Percentiles rank a stretch among this genome's conserved stretches.
phyloP scores from a whole-genome alignment of 2,329 filamentous ascomycete species.

The Phyllosticta ampelicida region DNA sequence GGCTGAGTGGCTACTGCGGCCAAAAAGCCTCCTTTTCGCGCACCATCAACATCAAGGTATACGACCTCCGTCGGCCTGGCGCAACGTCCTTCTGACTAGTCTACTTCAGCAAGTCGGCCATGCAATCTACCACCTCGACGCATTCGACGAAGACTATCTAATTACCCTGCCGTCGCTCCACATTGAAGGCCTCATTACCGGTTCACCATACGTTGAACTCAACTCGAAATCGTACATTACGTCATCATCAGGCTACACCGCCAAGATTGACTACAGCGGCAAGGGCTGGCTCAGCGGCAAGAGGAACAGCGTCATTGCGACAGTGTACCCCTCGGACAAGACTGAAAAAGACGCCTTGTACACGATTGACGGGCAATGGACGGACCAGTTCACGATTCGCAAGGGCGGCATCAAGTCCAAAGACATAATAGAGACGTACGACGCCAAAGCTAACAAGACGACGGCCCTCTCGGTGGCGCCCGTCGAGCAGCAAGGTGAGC shows the following conservation, averaged over 20 bases:
- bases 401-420: constrained; percentile 25
- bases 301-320: constrained; percentile 81
- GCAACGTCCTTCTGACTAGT: not conserved
- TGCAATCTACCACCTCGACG: constrained; percentile 66
- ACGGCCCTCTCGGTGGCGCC: constrained; percentile 62
- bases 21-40: constrained; percentile 92
- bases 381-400: constrained; percentile 67
- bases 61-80: not conserved
- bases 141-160: constrained; percentile 61
- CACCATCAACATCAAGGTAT: constrained; percentile 76
- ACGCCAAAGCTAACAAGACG: constrained; percentile 38
- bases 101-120: constrained; percentile 63
- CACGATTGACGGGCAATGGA: constrained; percentile 86
- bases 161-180: constrained; percentile 87
- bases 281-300: constrained; percentile 93
- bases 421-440: constrained; percentile 33
- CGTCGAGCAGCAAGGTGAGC: constrained; percentile 68
- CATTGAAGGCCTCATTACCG: constrained; percentile 84
- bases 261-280: constrained; percentile 86
- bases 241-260: constrained; percentile 74
- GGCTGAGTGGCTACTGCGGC: constrained; percentile 75
- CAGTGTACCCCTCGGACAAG: constrained; percentile 56
- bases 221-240: constrained; percentile 76
- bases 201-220: constrained; percentile 81
- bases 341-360: constrained; percentile 62